Percentiles rank a stretch among this genome's conserved stretches.
Evolutionary conservation across 208 protist species (phyloP).

Genomic region (Acanthamoeba divionensis): DNA sequence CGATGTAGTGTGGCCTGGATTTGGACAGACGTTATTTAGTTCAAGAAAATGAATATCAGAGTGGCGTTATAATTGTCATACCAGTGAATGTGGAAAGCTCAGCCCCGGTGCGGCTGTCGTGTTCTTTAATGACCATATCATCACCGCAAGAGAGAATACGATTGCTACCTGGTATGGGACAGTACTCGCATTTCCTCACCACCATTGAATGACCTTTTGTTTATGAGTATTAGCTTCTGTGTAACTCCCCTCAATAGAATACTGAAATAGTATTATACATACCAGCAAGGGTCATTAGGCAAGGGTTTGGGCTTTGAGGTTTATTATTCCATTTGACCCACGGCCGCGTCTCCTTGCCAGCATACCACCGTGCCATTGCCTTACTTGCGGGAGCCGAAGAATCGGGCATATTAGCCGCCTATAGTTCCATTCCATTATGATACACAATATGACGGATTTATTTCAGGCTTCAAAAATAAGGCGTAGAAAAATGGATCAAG

Average conservation of each 20-base stretch:
- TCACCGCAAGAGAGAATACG: constrained; percentile 17
- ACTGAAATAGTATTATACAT: background rate
- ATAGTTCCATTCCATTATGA: too few species aligned
- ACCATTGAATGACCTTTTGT: constrained; percentile 21
- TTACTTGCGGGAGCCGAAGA: background rate
- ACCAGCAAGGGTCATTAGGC: constrained; percentile 60
- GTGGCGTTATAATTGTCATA: too few species aligned
- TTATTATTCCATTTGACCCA: constrained; percentile 71
- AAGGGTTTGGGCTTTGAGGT: constrained; percentile 45
- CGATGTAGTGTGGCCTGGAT: constrained; percentile 1
- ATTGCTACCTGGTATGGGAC: background rate
- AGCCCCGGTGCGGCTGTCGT: background rate
- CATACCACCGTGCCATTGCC: constrained; percentile 41
- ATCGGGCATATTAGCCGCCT: constrained; percentile 70
- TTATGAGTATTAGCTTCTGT: background rate
- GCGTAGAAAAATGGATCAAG: too few species aligned
- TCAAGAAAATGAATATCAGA: background rate
- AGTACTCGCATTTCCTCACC: constrained; percentile 4
- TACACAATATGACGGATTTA: too few species aligned
- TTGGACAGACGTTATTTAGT: background rate
- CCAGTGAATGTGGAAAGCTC: too few species aligned
- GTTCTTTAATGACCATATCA: background rate
- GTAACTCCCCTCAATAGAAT: background rate
- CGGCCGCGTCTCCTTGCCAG: constrained; percentile 31
- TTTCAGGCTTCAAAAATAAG: too few species aligned